Conservation (phyloP, 2,329 filamentous ascomycete species). For the Lasiodiplodia hormozganensis region DNA sequence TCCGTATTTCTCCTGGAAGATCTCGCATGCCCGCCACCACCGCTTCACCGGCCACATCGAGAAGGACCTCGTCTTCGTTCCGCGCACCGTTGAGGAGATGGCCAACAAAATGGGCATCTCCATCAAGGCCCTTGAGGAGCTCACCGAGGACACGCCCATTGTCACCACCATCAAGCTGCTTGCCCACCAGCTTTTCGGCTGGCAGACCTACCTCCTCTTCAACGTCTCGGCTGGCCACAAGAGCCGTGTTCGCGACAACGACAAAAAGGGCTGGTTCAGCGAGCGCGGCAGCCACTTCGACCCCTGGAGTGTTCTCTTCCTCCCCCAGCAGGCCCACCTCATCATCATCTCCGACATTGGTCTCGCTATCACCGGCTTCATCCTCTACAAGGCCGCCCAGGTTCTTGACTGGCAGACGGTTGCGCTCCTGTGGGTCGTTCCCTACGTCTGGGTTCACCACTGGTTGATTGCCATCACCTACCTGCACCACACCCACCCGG, state of each 20-base stretch:
- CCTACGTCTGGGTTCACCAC: conserved; percentile 74
- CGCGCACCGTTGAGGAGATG: conserved; percentile 33
- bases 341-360: conserved; percentile 68
- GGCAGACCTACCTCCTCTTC: conserved; percentile 68
- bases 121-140: conserved; percentile 45
- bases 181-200: conserved; percentile 69
- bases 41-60: conserved; percentile 71
- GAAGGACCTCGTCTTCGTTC: conserved; percentile 61
- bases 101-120: conserved; percentile 29
- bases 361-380: conserved; percentile 57
- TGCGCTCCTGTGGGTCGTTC: conserved; percentile 66
- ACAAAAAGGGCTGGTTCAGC: conserved; percentile 24
- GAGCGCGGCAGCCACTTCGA: conserved; percentile 60
- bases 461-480: conserved; percentile 79
- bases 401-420: conserved; percentile 60
- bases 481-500: conserved; percentile 72
- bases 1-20: conserved; percentile 77
- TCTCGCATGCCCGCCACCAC: conserved; percentile 73
- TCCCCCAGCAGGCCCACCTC: conserved; percentile 61
- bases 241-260: conserved; percentile 26
- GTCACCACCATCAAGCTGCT: conserved; percentile 62
- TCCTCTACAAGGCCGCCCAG: conserved; percentile 60
- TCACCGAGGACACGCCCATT: conserved; percentile 66
- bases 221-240: conserved; percentile 48
- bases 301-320: conserved; percentile 67